These are phyloP conservation scores for Kluyveromyces sp. DNA, from an alignment of 1,139 yeast genomes.

Conservation along the genomic window DNA sequence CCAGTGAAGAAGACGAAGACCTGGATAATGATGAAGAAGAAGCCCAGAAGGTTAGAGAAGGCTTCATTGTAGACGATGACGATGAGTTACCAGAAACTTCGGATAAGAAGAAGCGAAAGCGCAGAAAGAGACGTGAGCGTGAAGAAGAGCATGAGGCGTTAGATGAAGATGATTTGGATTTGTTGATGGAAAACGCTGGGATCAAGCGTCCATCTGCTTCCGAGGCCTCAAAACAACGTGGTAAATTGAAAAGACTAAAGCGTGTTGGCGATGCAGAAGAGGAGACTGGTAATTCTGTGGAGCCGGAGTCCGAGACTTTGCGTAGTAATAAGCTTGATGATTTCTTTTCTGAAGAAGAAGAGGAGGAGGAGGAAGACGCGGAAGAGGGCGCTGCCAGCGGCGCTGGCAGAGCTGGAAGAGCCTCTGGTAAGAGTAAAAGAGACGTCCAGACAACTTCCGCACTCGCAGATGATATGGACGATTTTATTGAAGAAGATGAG, in stretches of 20 bases:
- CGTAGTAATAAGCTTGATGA: slow-evolving; percentile 49
- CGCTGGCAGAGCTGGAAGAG: slow-evolving; percentile 7
- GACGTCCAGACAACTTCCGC: slow-evolving; percentile 30
- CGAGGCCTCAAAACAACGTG: slow-evolving; percentile 35
- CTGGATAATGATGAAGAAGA: slow-evolving; percentile 75
- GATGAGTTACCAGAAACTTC: slow-evolving; percentile 46
- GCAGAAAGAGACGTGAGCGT: slow-evolving; percentile 33
- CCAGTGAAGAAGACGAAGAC: slow-evolving; percentile 71
- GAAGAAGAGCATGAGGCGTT: slow-evolving; percentile 53
- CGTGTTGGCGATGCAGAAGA: slow-evolving; percentile 45
- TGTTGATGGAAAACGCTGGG: slow-evolving; percentile 86
- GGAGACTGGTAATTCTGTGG: slow-evolving; percentile 35
- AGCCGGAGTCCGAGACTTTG: slow-evolving; percentile 20
- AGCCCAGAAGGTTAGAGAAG: slow-evolving; percentile 70
- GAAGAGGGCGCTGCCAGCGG: slow-evolving; percentile 14
- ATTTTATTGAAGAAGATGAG: slow-evolving; percentile 95
- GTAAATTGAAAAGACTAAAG: slow-evolving; percentile 73
- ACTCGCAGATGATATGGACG: slow-evolving; percentile 78
- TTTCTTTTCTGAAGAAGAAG: slow-evolving; percentile 83
- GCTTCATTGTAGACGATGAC: slow-evolving; percentile 90
- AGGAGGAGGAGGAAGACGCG: slow-evolving; percentile 35
- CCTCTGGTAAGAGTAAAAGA: slow-evolving; percentile 14
- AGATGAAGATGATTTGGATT: slow-evolving; percentile 92
- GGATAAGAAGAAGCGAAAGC: slow-evolving; percentile 36
- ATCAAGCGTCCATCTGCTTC: slow-evolving; percentile 39